phyloP scores from a whole-genome alignment of 352 stramenopile genomes.

The Phytophthora palmivora region DNA sequence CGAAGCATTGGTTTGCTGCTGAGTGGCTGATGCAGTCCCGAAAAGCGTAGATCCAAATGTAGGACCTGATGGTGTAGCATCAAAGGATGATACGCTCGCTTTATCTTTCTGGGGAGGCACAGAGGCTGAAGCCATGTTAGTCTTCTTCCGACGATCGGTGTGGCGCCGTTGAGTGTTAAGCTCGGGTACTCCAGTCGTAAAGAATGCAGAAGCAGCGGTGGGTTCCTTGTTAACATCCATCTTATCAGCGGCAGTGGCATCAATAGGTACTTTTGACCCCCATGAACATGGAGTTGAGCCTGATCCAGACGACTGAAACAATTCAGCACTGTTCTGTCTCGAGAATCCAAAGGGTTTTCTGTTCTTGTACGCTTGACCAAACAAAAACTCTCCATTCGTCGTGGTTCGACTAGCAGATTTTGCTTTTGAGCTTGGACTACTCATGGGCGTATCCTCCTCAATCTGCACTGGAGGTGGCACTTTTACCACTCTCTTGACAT shows the following conservation, averaged over 20 bases:
- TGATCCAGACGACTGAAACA: constrained; percentile 3
- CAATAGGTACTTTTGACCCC: constrained; percentile 6
- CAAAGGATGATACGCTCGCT: constrained; percentile 1
- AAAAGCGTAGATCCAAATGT: constrained; percentile 17
- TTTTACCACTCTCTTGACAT: too few species aligned
- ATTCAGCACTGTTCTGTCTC: constrained; percentile 16
- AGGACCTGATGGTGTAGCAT: neutral
- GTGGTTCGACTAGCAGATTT: constrained; percentile 1
- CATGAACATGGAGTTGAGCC: neutral
- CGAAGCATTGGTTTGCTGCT: constrained; percentile 4
- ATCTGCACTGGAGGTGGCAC: constrained; percentile 3
- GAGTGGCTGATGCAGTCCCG: constrained; percentile 4
- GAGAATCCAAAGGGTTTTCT: constrained; percentile 27
- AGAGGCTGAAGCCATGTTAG: constrained; percentile 7
- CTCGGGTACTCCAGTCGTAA: constrained; percentile 25
- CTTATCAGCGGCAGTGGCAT: neutral
- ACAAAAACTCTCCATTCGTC: constrained; percentile 26
- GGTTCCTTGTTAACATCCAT: constrained; percentile 12
- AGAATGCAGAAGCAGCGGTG: constrained; percentile 13
- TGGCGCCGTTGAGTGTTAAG: constrained; percentile 13
- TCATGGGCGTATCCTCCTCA: too few species aligned
- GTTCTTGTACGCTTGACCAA: constrained; percentile 42
- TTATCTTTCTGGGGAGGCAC: neutral
- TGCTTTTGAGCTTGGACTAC: constrained; percentile 19
- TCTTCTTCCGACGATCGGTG: constrained; percentile 29